Percentiles rank a stretch among this genome's conserved stretches.
Conservation (phyloP, 2,329 filamentous ascomycete genomes). For the Akanthomyces dipterigenus region DNA sequence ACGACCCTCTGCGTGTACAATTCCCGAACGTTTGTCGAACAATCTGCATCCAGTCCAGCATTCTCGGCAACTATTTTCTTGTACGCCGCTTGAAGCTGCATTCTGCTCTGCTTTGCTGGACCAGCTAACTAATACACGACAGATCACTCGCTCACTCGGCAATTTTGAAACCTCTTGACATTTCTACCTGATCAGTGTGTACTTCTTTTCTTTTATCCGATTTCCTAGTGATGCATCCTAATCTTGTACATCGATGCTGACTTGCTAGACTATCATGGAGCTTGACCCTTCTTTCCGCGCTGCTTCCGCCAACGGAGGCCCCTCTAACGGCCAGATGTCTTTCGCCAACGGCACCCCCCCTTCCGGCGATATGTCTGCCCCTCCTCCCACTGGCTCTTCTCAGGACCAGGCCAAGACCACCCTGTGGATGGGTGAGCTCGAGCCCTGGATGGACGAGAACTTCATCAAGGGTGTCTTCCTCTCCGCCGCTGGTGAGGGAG, state of each 20-base stretch:
- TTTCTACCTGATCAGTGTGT: constrained; percentile 8
- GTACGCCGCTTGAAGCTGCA: neutral
- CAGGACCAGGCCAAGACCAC: constrained; percentile 50
- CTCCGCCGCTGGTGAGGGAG: constrained; percentile 84
- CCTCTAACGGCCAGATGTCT: constrained; percentile 27
- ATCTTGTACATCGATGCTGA: neutral
- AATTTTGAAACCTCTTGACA: constrained; percentile 1
- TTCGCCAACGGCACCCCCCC: constrained; percentile 34
- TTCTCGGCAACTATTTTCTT: constrained; percentile 5
- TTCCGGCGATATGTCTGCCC: constrained; percentile 30
- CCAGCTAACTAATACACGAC: neutral
- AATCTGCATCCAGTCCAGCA: constrained; percentile 7
- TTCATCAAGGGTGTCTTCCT: constrained; percentile 91
- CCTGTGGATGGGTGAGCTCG: constrained; percentile 88
- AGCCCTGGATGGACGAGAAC: constrained; percentile 98
- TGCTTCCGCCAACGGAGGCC: constrained; percentile 25
- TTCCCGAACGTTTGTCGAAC: constrained; percentile 1
- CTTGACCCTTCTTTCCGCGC: constrained; percentile 25
- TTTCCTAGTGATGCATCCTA: neutral
- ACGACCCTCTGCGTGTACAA: constrained; percentile 9
- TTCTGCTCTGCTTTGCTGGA: neutral
- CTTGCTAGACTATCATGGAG: constrained; percentile 24
- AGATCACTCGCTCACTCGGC: constrained; percentile 1
- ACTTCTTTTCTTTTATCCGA: neutral
- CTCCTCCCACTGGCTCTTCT: constrained; percentile 26